A percentile compares a stretch with the other conserved stretches of the same genome.
These are phyloP conservation scores for Porphyra umbilicalis DNA, from an alignment of 31 red algal species.

Conservation along the genomic window DNA sequence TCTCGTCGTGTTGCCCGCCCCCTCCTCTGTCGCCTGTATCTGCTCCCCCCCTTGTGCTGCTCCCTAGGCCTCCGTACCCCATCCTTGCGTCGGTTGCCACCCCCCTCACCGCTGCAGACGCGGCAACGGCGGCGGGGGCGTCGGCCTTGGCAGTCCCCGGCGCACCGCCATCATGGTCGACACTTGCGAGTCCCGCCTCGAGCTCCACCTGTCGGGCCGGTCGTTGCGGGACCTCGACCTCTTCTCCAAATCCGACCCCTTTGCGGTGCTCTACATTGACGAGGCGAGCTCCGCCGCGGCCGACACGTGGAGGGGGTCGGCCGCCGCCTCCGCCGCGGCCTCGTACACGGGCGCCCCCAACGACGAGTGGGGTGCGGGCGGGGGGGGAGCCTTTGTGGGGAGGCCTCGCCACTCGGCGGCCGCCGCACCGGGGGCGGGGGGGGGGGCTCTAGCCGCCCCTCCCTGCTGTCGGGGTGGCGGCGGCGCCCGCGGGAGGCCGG, in stretches of 20 bases:
- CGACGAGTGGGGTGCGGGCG: neutral
- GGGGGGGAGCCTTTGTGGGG: too few species aligned
- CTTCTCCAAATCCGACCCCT: constrained; percentile 51
- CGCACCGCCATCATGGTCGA: constrained; percentile 12
- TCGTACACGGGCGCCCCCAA: neutral
- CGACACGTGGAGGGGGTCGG: neutral
- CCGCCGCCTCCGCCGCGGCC: neutral
- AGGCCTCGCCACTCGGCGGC: neutral
- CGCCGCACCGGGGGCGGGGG: neutral
- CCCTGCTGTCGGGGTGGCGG: neutral
- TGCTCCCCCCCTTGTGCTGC: too few species aligned
- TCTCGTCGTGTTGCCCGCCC: too few species aligned
- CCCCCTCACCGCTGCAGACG: too few species aligned
- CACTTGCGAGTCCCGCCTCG: constrained; percentile 29
- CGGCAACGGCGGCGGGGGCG: too few species aligned
- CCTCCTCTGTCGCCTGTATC: too few species aligned
- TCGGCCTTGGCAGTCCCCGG: too few species aligned
- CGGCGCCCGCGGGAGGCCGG: neutral
- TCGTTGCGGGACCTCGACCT: constrained; percentile 47
- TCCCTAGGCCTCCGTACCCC: too few species aligned
- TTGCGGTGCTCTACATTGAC: constrained; percentile 44
- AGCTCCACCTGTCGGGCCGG: constrained; percentile 22
- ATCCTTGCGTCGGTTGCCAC: too few species aligned
- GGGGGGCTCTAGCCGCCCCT: too few species aligned
- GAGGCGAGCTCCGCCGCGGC: constrained; percentile 13